Percentiles rank a stretch among this genome's conserved stretches.
Evolutionary conservation across 2,329 filamentous ascomycete genomes (phyloP).

Genomic region (Dendrostoma leiphaemia): DNA sequence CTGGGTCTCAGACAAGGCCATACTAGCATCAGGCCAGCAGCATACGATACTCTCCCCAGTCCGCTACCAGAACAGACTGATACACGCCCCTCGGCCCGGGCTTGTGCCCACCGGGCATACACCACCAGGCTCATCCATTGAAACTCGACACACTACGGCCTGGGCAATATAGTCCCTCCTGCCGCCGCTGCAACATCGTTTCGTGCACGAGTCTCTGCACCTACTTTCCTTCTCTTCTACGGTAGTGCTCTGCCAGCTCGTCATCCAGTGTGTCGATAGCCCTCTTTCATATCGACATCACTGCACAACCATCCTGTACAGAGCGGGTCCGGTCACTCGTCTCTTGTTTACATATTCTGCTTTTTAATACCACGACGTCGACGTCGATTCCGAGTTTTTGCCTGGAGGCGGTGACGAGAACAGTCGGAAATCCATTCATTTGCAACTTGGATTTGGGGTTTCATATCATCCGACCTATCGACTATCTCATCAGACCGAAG

Average conservation of each 20-base stretch:
- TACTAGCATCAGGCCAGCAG: conserved; percentile 36
- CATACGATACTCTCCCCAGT: conserved; percentile 37
- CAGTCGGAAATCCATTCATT: conserved; percentile 11
- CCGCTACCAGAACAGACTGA: conserved; percentile 36
- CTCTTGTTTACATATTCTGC: conserved; percentile 26
- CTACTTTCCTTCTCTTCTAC: conserved; percentile 27
- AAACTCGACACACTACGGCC: conserved; percentile 7
- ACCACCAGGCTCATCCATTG: conserved; percentile 23
- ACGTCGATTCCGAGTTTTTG: conserved; percentile 12
- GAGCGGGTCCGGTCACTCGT: conserved; percentile 55
- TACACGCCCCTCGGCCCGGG: conserved; percentile 35
- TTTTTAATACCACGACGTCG: conserved; percentile 20
- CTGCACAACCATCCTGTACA: conserved; percentile 29
- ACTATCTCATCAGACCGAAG: conserved; percentile 10
- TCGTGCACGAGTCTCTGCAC: conserved; percentile 21
- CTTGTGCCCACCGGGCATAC: conserved; percentile 38
- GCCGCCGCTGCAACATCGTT: conserved; percentile 23
- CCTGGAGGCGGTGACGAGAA: conserved; percentile 19
- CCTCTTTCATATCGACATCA: conserved; percentile 48
- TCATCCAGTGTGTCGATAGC: conserved; percentile 49
- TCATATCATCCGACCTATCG: no score
- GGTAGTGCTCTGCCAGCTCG: conserved; percentile 41
- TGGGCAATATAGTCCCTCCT: conserved; percentile 29
- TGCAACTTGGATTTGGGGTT: conserved; percentile 19
- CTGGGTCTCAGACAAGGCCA: conserved; percentile 45